Evolutionary conservation across 495 filamentous ascomycete genomes (phyloP), one percentile per base, ranked within the genome.

Genomic region (Sordaria brevicollis): DNA sequence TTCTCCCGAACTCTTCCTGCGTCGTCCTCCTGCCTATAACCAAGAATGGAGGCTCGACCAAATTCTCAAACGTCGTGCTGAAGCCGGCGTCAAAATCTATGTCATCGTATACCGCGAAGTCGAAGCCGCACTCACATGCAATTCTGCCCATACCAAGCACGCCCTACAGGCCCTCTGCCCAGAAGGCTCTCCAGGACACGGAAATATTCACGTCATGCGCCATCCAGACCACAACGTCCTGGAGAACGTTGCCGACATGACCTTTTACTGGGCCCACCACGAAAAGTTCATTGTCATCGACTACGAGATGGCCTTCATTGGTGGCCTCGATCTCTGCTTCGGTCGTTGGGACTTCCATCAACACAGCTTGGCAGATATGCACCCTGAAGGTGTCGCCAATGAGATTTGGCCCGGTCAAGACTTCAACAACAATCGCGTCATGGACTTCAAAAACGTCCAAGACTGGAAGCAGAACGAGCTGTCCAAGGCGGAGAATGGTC

Each of bases 221-320:
- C 94, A 98, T 80, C 94, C 94, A 2, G 94, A 99, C 77, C 94
- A 99, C 79, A 96, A 97, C 73, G 86, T 97, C 37, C 87, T 98
- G 43, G 93, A 97, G 74, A 97, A 98, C 77, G 92, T 89, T 1
- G 92, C 92, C 9, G 94, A 98, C 71, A 97, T 97, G 93, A 97
- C 93, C 0, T 92, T 97, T 75, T 97, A 97, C 80, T 98, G 94
- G 94, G 94, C 94, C 0, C 94, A 98, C 77, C 94, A 98, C 77
- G 94, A 98, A 76, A 98, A 98, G 75, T 92, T 97, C 80, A 89
- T 97, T 67, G 92, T 98, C 35, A 90, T 97, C 67, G 94, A 98
- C 80, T 96, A 96, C 79, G 86, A 87, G 19, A 75, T 94, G 71
- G 94, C 93, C 19, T 98, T 97, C 74, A 93, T 97, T 69, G 94